These are phyloP conservation scores for Neurospora intermedia DNA, from an alignment of 495 filamentous ascomycete genomes.

Conservation along the genomic window DNA sequence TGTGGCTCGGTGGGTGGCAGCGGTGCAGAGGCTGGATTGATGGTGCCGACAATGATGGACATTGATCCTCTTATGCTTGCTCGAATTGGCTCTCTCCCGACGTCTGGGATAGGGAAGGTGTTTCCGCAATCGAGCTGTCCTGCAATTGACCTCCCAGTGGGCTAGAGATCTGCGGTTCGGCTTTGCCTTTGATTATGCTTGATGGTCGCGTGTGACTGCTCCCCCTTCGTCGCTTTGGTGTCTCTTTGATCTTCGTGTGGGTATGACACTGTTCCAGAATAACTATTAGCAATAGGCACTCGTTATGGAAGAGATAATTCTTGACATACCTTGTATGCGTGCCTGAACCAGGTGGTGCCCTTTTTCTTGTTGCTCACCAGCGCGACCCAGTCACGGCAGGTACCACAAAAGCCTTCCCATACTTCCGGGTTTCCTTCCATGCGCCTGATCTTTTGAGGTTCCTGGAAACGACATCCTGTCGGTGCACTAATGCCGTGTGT, in stretches of 20 bases:
- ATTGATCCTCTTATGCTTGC: neutral
- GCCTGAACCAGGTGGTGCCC: constrained; percentile 75
- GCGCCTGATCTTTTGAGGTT: constrained; percentile 56
- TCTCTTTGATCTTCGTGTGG: constrained; percentile 63
- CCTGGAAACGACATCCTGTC: constrained; percentile 61
- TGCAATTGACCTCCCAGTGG: neutral
- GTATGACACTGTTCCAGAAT: constrained; percentile 52
- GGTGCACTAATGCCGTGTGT: constrained; percentile 72
- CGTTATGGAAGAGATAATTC: neutral
- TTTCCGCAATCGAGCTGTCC: neutral
- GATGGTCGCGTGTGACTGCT: constrained; percentile 39
- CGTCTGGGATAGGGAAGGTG: neutral
- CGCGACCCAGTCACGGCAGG: constrained; percentile 69
- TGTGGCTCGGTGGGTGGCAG: neutral
- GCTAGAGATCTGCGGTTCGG: constrained; percentile 27
- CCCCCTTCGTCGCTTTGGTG: constrained; percentile 59
- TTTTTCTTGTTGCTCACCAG: constrained; percentile 78
- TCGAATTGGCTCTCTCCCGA: neutral
- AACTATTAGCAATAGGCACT: neutral
- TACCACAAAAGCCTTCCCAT: constrained; percentile 71
- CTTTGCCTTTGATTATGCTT: constrained; percentile 28
- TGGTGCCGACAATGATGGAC: neutral
- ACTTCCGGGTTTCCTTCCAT: constrained; percentile 73
- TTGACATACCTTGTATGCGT: constrained; percentile 64
- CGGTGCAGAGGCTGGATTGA: neutral